A percentile compares a stretch with the other conserved stretches of the same genome.
These are phyloP conservation scores for Pseudogymnoascus destructans DNA, from an alignment of 2,329 filamentous ascomycete genomes.

Conservation along the genomic window DNA sequence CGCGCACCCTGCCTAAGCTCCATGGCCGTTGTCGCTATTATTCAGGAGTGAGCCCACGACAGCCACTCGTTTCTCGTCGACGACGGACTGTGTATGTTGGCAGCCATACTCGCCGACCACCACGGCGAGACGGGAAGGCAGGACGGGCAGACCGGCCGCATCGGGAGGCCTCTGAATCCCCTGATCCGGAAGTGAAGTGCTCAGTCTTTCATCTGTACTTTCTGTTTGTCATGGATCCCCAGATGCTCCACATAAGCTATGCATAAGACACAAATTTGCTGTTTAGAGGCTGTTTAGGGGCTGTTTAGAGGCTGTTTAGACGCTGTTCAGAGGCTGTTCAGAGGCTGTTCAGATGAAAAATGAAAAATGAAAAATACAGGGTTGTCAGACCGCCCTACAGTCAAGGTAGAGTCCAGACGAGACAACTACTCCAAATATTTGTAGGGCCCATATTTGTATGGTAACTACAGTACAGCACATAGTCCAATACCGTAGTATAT, in stretches of 20 bases:
- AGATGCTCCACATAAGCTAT: conserved; percentile 6
- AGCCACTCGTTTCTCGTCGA: background rate
- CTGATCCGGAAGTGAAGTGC: conserved; percentile 7
- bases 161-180: conserved; percentile 5
- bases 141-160: background rate
- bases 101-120: background rate
- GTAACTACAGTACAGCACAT: background rate
- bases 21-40: background rate
- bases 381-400: background rate
- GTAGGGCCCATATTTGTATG: too few relatives aligned
- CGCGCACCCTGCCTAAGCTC: background rate
- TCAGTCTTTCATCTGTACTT: conserved; percentile 2
- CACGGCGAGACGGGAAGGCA: background rate
- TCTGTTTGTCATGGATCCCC: background rate
- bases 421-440: background rate
- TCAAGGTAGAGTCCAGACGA: background rate
- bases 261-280: background rate
- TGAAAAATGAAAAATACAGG: conserved; percentile 1
- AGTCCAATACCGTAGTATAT: background rate
- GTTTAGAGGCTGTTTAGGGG: too few relatives aligned
- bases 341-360: too few relatives aligned
- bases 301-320: too few relatives aligned
- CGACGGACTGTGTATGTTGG: background rate
- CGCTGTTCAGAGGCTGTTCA: too few relatives aligned
- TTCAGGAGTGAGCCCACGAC: background rate